Conservation (phyloP, 2,329 filamentous ascomycete species). For the Polychaeton citri region DNA sequence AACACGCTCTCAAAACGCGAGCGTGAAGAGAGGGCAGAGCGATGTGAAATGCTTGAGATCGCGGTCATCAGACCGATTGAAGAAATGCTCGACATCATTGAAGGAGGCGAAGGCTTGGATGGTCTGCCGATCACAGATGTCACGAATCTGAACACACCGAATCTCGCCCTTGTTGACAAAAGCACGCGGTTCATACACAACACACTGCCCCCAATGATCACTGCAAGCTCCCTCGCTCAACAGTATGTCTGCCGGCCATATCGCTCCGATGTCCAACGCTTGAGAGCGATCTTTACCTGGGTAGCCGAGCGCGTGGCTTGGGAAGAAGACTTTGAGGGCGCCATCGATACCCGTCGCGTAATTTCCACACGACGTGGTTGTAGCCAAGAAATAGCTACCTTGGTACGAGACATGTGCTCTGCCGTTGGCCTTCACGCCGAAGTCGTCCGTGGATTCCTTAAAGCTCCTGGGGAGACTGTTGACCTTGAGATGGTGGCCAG, state of each 20-base stretch:
- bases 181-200: constrained; percentile 74
- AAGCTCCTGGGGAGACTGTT: constrained; percentile 69
- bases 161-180: constrained; percentile 78
- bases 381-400: constrained; percentile 74
- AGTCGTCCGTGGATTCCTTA: constrained; percentile 78
- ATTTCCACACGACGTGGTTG: constrained; percentile 74
- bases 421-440: constrained; percentile 82
- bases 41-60: constrained; percentile 90
- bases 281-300: constrained; percentile 95
- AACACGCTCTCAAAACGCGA: constrained; percentile 88
- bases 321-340: constrained; percentile 89
- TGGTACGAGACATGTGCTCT: constrained; percentile 87
- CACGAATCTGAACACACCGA: constrained; percentile 61
- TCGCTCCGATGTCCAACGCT: constrained; percentile 79
- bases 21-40: constrained; percentile 66
- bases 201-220: constrained; percentile 69
- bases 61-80: constrained; percentile 81
- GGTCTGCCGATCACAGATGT: constrained; percentile 71
- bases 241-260: constrained; percentile 90
- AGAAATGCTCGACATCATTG: constrained; percentile 67
- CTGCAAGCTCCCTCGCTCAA: constrained; percentile 69
- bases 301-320: constrained; percentile 87
- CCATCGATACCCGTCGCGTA: constrained; percentile 68
- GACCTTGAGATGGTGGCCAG: constrained; percentile 73
- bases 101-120: constrained; percentile 82